Evolutionary conservation across 2,329 filamentous ascomycete species (phyloP).

Genomic region (Pyrenochaeta sp.): DNA sequence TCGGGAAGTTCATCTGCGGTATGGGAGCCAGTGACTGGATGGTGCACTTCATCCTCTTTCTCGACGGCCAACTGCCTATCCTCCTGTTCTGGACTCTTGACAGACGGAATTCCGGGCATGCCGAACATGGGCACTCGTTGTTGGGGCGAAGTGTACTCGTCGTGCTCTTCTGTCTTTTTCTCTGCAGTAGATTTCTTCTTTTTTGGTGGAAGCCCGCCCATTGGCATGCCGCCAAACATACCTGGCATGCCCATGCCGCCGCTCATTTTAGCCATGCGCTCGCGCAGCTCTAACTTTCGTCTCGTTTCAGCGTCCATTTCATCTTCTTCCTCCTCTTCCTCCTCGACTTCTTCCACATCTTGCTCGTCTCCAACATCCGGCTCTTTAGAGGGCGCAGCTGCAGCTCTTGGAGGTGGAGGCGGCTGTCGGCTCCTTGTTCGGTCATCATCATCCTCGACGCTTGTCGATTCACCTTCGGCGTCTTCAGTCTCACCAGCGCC

Average conservation of each 20-base stretch:
- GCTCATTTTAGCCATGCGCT: conserved; percentile 98
- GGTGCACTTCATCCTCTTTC: conserved; percentile 59
- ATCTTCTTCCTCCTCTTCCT: conserved; percentile 71
- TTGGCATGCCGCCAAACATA: conserved; percentile 80
- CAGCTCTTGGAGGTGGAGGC: conserved; percentile 27
- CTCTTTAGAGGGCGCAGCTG: conserved; percentile 54
- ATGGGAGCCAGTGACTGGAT: conserved; percentile 54
- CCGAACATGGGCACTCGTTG: conserved; percentile 65
- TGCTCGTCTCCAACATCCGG: conserved; percentile 60
- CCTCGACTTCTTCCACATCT: conserved; percentile 56
- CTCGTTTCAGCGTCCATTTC: conserved; percentile 87
- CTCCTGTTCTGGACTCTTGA: conserved; percentile 58
- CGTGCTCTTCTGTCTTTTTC: conserved; percentile 48
- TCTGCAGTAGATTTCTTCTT: conserved; percentile 58
- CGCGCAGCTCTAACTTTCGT: conserved; percentile 85
- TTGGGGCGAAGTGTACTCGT: conserved; percentile 38
- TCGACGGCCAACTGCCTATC: conserved; percentile 55
- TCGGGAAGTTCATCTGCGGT: conserved; percentile 60
- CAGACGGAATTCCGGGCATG: conserved; percentile 75
- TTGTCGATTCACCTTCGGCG: conserved; percentile 68
- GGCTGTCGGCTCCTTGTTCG: conserved; percentile 44
- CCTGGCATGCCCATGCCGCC: conserved; percentile 96
- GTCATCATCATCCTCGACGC: conserved; percentile 79
- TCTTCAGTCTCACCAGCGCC: conserved; percentile 70
- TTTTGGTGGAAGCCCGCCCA: conserved; percentile 59